A percentile compares a stretch with the other conserved stretches of the same genome.
phyloP scores from a whole-genome alignment of 1,284 basidiomycete genomes.

The Ganoderma lingzhi region DNA sequence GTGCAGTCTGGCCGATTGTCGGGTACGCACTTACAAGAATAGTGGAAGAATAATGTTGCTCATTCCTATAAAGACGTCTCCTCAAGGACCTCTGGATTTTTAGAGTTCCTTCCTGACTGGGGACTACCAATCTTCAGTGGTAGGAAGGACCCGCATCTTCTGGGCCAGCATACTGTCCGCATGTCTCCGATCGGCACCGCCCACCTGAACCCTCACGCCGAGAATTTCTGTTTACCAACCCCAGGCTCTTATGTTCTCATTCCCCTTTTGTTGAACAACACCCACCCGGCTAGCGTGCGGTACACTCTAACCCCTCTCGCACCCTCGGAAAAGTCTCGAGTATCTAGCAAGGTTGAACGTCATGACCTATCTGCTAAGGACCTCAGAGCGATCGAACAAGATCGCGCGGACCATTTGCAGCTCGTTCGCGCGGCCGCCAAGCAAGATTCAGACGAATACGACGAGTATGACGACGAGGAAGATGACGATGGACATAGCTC shows the following conservation, averaged over 20 bases:
- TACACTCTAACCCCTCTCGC: slow-evolving; percentile 84
- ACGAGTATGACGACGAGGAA: slow-evolving; percentile 68
- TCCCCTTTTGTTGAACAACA: slow-evolving; percentile 92
- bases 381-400: slow-evolving; percentile 69
- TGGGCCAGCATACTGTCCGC: slow-evolving; percentile 89
- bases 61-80: background rate
- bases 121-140: slow-evolving; percentile 55
- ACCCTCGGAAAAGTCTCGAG: slow-evolving; percentile 47
- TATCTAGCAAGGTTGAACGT: slow-evolving; percentile 54
- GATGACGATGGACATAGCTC: slow-evolving; percentile 51
- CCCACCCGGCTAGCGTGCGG: slow-evolving; percentile 74
- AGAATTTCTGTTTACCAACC: slow-evolving; percentile 76
- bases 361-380: slow-evolving; percentile 70
- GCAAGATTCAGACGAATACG: slow-evolving; percentile 49
- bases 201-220: slow-evolving; percentile 74
- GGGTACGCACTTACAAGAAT: slow-evolving; percentile 11
- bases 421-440: slow-evolving; percentile 49
- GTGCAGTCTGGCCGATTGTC: slow-evolving; percentile 16
- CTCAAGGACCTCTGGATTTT: slow-evolving; percentile 35
- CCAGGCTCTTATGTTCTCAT: slow-evolving; percentile 67
- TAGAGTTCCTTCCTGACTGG: slow-evolving; percentile 54
- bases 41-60: too few species aligned
- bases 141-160: slow-evolving; percentile 66
- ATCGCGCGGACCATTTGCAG: slow-evolving; percentile 59
- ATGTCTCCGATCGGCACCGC: slow-evolving; percentile 92